Base-by-base conservation (phyloP, 768 basidiomycete species). In the Pluteus cervinus region DNA sequence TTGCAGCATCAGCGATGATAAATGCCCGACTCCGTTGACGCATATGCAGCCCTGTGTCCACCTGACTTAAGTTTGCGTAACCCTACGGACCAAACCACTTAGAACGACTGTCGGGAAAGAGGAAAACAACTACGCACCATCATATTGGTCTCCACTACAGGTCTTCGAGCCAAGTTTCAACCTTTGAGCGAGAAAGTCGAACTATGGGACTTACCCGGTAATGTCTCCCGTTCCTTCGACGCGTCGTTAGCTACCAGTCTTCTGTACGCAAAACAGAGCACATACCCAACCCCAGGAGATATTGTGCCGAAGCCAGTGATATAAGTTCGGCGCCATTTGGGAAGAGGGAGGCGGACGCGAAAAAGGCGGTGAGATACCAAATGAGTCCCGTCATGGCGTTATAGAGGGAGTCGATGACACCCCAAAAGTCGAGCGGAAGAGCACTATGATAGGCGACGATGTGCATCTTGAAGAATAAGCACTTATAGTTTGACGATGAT, bases 141-240 rank as follows among this genome's bases (percentile, higher is more conserved):
- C 79, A 86, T 82, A 45, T 85, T 86, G 12, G 85, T 87, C 63
- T 88, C 83, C 5, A 86, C 83, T 12, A 86, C 75, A 3, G 84
- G 81, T 15, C 79, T 81, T 29, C 22, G 29, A 29, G 5, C 43
- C 40, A 43, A 17, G 43, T 29, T 33, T 39, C 24, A 33, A 38
- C 41, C 9, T 30, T 12, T 36, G 26, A 44, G 33, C 17, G 24
- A 28, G 32, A 39, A 24, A 21, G 41, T 29, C 28, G 21, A 53
- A n/a, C n/a, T n/a, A n/a, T n/a, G n/a, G n/a, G n/a, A n/a, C 53
- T 38, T 60, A 79, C 80, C 85, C 81, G 42, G 83, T 87, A 42
- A 87, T 72, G 49, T 87, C 86, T 14, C 73, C 83, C 44, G 76
- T 78, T 17, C 81, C 81, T 82, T 35, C 33, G n/a, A n/a, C n/a